Evolutionary conservation across 345 rosid genomes (phyloP).

Genomic region (Syzygium jambos): DNA sequence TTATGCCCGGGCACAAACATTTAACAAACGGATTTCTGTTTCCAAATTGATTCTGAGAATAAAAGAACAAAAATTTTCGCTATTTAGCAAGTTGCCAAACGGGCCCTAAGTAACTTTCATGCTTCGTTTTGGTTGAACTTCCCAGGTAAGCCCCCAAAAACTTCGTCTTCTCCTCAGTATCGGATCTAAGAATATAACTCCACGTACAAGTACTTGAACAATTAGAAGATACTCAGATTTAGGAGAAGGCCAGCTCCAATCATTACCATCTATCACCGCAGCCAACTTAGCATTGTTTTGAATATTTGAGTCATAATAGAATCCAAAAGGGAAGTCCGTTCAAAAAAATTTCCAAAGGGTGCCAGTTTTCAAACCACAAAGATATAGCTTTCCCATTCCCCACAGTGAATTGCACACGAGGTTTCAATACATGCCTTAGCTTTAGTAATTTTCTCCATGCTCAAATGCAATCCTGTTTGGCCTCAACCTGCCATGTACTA

Average conservation of each 20-base stretch:
- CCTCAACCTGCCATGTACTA: neutral
- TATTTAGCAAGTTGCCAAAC: too few relatives aligned
- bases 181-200: neutral
- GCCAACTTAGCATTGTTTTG: neutral
- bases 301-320: neutral
- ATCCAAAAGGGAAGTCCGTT: neutral
- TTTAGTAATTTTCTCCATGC: neutral
- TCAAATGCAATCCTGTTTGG: neutral
- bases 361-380: neutral
- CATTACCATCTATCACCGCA: neutral
- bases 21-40: too few relatives aligned
- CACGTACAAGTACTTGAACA: neutral
- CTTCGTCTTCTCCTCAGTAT: neutral
- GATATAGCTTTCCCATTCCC: neutral
- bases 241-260: neutral
- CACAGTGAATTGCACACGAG: neutral
- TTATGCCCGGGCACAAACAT: too few relatives aligned
- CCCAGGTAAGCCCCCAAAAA: neutral
- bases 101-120: neutral
- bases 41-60: too few relatives aligned
- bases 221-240: neutral
- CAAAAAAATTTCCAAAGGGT: neutral
- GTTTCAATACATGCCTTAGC: neutral
- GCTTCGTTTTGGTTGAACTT: neutral
- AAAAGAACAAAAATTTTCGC: too few relatives aligned